Conservation (phyloP, 2,329 filamentous ascomycete genomes). For the Monosporascus sp. region DNA sequence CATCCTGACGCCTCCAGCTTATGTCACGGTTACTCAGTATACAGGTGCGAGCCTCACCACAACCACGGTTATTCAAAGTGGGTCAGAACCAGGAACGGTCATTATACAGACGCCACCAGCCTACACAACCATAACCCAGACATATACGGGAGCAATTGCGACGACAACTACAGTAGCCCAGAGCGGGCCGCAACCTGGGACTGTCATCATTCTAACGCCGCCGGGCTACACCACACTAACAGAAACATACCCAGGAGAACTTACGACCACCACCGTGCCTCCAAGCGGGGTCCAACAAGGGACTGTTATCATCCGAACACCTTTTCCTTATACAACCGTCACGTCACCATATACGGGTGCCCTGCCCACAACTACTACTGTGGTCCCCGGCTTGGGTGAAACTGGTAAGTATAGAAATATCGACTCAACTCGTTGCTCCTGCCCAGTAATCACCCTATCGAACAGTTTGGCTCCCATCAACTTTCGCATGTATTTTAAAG, state of each 20-base stretch:
- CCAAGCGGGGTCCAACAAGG: constrained; percentile 6
- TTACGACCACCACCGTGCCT: constrained; percentile 7
- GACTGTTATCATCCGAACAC: constrained; percentile 5
- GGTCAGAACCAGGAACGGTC: neutral
- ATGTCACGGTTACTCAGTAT: neutral
- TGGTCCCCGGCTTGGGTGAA: no score
- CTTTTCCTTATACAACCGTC: neutral
- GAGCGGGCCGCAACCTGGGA: neutral
- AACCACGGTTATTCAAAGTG: neutral
- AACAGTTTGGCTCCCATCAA: no score
- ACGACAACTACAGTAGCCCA: neutral
- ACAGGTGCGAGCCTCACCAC: neutral
- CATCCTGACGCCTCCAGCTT: neutral
- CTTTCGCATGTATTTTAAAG: no score
- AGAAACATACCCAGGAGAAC: neutral
- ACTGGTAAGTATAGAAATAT: no score
- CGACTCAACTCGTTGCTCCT: no score
- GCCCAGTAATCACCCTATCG: no score
- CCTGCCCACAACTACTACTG: no score
- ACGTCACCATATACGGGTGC: no score
- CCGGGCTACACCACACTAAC: no score
- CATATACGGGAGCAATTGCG: neutral
- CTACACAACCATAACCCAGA: neutral
- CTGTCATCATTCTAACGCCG: neutral
- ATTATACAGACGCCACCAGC: neutral